Conservation (phyloP, 768 basidiomycete genomes). For the Leccinum sublutescens region DNA sequence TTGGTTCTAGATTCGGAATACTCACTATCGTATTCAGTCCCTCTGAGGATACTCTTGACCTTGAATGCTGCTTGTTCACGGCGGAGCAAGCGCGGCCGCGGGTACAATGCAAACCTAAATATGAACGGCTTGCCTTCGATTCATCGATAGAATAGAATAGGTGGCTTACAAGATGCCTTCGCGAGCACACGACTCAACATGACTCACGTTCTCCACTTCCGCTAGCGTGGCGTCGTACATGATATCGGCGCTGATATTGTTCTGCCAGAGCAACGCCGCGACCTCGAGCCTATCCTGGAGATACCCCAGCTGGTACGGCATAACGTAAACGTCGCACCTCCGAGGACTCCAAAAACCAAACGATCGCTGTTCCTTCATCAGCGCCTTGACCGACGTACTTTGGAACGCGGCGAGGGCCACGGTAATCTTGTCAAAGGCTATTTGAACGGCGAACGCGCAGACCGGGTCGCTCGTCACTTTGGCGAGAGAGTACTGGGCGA, state of each 20-base stretch:
- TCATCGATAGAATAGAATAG: background rate
- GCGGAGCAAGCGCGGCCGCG: constrained; percentile 51
- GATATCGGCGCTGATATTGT: constrained; percentile 81
- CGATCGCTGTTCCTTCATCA: constrained; percentile 76
- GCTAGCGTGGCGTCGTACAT: constrained; percentile 79
- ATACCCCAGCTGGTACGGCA: constrained; percentile 73
- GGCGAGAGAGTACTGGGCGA: constrained; percentile 55
- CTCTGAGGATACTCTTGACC: constrained; percentile 78
- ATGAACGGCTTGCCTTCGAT: background rate
- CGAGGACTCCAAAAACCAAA: constrained; percentile 92
- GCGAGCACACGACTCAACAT: constrained; percentile 63
- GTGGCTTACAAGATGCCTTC: constrained; percentile 78
- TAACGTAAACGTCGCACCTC: constrained; percentile 82
- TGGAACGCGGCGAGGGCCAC: constrained; percentile 68
- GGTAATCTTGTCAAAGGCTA: constrained; percentile 77
- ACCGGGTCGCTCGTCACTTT: constrained; percentile 52
- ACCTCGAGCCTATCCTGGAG: constrained; percentile 78
- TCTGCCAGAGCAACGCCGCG: constrained; percentile 72
- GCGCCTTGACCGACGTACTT: constrained; percentile 57
- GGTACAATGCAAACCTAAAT: constrained; percentile 51
- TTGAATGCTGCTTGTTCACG: constrained; percentile 71
- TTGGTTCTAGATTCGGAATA: background rate
- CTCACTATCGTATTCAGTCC: constrained; percentile 73
- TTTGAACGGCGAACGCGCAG: constrained; percentile 73
- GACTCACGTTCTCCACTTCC: constrained; percentile 61